These are phyloP conservation scores for Zea mays DNA, from an alignment of 176 grass and related monocot species.

Conservation along the genomic window DNA sequence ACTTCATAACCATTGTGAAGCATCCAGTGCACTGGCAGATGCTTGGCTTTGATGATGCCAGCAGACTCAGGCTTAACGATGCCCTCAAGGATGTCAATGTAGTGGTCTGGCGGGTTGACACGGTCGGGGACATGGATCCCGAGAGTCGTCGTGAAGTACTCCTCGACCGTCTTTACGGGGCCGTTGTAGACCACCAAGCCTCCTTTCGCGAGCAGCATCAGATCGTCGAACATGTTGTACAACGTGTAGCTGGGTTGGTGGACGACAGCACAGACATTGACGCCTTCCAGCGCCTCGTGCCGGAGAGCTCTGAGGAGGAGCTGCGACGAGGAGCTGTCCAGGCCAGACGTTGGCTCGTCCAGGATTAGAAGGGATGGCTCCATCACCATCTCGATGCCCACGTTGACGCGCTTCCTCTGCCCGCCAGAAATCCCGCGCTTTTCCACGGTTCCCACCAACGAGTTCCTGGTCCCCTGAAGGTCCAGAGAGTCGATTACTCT, in stretches of 20 bases:
- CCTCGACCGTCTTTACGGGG: slow-evolving; percentile 57
- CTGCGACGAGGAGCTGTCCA: slow-evolving; percentile 82
- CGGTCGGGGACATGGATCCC: slow-evolving; percentile 61
- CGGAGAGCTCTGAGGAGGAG: slow-evolving; percentile 73
- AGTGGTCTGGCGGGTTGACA: slow-evolving; percentile 73
- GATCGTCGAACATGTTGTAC: slow-evolving; percentile 81
- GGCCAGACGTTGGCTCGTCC: slow-evolving; percentile 87
- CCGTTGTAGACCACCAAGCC: slow-evolving; percentile 66
- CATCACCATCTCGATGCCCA: slow-evolving; percentile 94
- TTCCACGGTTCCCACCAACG: slow-evolving; percentile 83
- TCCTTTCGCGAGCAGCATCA: slow-evolving; percentile 80
- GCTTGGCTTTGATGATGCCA: slow-evolving; percentile 37
- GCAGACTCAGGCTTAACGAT: slow-evolving; percentile 54
- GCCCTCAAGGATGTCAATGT: slow-evolving; percentile 71
- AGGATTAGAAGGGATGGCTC: slow-evolving; percentile 87
- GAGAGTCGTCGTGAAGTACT: slow-evolving; percentile 56
- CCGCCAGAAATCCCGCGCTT: slow-evolving; percentile 90
- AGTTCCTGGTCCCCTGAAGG: slow-evolving; percentile 62
- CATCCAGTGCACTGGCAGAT: slow-evolving; percentile 66
- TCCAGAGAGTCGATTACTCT: slow-evolving; percentile 86
- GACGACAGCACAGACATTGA: slow-evolving; percentile 71
- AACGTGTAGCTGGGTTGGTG: slow-evolving; percentile 77
- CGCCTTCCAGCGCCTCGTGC: slow-evolving; percentile 73
- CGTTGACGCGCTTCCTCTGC: slow-evolving; percentile 92
- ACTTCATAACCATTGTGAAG: slow-evolving; percentile 60